Base-by-base conservation (phyloP, 352 stramenopile species). In the Phytophthora litchii region DNA sequence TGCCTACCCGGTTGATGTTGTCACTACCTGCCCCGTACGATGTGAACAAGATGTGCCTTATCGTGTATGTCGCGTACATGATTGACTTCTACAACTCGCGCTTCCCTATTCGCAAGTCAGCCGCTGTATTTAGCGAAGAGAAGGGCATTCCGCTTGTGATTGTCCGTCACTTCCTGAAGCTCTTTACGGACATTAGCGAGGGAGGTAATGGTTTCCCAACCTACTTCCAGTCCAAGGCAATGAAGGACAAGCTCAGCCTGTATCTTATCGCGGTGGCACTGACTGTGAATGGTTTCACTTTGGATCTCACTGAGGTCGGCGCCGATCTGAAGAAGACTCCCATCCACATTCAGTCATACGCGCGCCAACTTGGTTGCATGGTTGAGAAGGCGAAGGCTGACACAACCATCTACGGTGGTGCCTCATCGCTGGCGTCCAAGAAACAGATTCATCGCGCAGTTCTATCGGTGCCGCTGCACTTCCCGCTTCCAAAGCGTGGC, bases 171-270 rank as follows among this genome's bases (percentile, higher is more conserved):
- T 64, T 91, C 42, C 59, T 92, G 9, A 67, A 76, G 54, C 60
- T 89, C n/a, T 94, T 89, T 59, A 81, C 77, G 8, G 83, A 92
- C 25, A 52, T 78, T n/a, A 78, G 67, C 51, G 74, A 88, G 55
- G 61, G 55, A 56, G 59, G 68, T 23, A 82, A 67, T 48, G 83
- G 85, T 27, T 63, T 80, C 63, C 81, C 66, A 55, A 82, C 65
- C 66, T 92, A 91, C 68, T 52, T 87, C 27, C 79, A 91, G 63
- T 76, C 85, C 36, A 94, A 94, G 70, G 54, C 72, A 10, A 78
- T 83, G 57, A 92, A 92, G 62, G 85, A 94, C 65, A 91, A 94
- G 72, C 67, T 92, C 41, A 72, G 87, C 31, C 48, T 94, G 16
- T 81, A 91, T 65, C 66, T 94, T 62, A 63, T 94, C 19, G 78